Base-by-base conservation (phyloP, 768 basidiomycete species). In the Boletus fagicola region DNA sequence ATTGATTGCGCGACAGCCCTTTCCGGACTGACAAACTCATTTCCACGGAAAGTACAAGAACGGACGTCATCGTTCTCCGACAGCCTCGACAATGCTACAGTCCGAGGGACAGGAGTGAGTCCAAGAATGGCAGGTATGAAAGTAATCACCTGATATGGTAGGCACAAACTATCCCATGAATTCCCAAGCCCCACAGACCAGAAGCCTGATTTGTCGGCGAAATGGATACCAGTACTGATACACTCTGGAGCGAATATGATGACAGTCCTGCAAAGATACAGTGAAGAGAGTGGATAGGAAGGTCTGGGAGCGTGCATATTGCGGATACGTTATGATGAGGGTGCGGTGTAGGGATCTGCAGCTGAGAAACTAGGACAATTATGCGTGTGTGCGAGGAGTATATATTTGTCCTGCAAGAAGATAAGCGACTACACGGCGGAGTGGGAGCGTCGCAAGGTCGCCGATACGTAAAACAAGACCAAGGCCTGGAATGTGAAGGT, bases 81-180 rank as follows among this genome's bases (percentile, higher is more conserved):
- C 47, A 49, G 22, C 40, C 35, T 46, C 26, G 45, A 56, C 30
- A 51, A 20, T 11, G 16, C 42, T 40, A 48, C 16, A 22, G 31
- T 31, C 20, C 26, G 33, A 43, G 49, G 31, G 40, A 69, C 46
- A 69, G 60, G 57, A 56, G 59, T 62, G 39, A 60, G 54, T 26
- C 53, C 59, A 45, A 57, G 53, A 67, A 58, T 49, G 39, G 72
- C 44, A 73, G 24, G 51, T n/a, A 58, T 67, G 53, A 73, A 72
- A 50, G 60, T 15, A 72, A 64, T 62, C 61, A 57, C 71, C 68
- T 62, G 24, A 68, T 68, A 64, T 62, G 62, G 71, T 35, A 68
- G 51, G 54, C 50, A 57, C 59, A 61, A 68, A 62, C 49, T 30
- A 46, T 43, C 47, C 51, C 44, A 28, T 26, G 31, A 28, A 49